Base-by-base conservation (phyloP, 192 early-diverging fungal genomes). In the Bifiguratus adelaidae region DNA sequence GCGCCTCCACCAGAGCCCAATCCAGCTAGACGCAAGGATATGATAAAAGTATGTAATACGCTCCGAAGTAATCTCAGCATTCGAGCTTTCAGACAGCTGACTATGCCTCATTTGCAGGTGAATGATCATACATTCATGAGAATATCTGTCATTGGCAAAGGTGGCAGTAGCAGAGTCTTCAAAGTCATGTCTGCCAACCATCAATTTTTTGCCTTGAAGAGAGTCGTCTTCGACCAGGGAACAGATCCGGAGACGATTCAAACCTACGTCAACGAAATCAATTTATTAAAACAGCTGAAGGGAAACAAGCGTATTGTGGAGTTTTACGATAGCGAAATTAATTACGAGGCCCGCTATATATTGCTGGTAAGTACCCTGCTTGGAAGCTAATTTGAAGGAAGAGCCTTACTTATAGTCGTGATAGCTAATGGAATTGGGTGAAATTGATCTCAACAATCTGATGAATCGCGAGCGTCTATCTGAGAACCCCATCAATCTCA, bases 151-250 rank as follows among this genome's bases (percentile, higher is more conserved):
- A 78, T 92, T 7, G 94, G 92, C 1, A 70, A 78, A 8, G 94
- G 94, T 16, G 94, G 90, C 25, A 86, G 77, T 33, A 83, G 82
- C 44, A 93, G 86, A 64, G 94, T 97, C 7, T 95, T 80, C 70
- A 92, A 84, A 51, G 89, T 91, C 3, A 68, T 89, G 57, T 64
- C 80, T 16, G 49, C 59, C 11, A 73, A 75, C 46, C 58, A 67
- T 35, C 67, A 78, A 47, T 69, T 88, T 8, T 82, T 70, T 55
- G 91, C 91, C 2, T 60, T 95, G 20, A 95, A 95, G 53, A 84
- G 77, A 36, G 92, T 93, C 7, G 76, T 83, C 15, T 77, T 91
- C 34, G 71, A 77, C 1, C 68, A 69, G 6, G n/a, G n/a, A n/a
- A 73, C 64, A 0, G 92, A 91, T 42, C 50, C 71, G 37, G 52